Conservation (phyloP, 768 basidiomycete species). For the Boletus eberwhitei region DNA sequence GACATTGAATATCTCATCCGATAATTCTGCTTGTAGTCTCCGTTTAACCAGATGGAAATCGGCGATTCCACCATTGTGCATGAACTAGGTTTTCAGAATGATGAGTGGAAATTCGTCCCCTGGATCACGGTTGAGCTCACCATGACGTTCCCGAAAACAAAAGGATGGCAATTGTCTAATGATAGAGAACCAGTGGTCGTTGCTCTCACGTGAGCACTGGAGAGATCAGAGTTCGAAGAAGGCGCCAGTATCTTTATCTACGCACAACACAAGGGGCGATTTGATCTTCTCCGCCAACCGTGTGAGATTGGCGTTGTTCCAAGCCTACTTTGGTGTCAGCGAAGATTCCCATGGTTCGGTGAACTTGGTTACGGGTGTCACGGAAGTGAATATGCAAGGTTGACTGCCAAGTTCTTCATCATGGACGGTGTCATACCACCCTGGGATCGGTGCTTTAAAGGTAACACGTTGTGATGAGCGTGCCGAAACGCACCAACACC, state of each 20-base stretch:
- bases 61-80: slow-evolving; percentile 96
- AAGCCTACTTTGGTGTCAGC: slow-evolving; percentile 58
- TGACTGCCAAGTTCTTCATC: slow-evolving; percentile 81
- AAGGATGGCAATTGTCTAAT: slow-evolving; percentile 94
- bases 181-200: slow-evolving; percentile 91
- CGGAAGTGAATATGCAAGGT: slow-evolving; percentile 94
- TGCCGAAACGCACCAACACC: slow-evolving; percentile 69
- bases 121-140: slow-evolving; percentile 37
- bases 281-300: slow-evolving; percentile 96
- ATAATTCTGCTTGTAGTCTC: slow-evolving; percentile 65
- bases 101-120: background rate
- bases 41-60: slow-evolving; percentile 82
- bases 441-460: slow-evolving; percentile 35
- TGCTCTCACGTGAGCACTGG: slow-evolving; percentile 86
- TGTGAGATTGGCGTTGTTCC: slow-evolving; percentile 94
- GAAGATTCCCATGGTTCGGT: background rate
- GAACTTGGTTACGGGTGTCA: slow-evolving; percentile 68
- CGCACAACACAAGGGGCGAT: slow-evolving; percentile 90
- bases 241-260: slow-evolving; percentile 8
- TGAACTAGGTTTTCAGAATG: slow-evolving; percentile 55
- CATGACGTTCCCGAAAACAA: slow-evolving; percentile 89
- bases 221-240: slow-evolving; percentile 2
- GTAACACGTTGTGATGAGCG: background rate
- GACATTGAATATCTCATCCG: slow-evolving; percentile 81
- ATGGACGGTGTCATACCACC: slow-evolving; percentile 90